Conservation (phyloP, 345 rosid genomes). For the Abelmoschus esculentus region DNA sequence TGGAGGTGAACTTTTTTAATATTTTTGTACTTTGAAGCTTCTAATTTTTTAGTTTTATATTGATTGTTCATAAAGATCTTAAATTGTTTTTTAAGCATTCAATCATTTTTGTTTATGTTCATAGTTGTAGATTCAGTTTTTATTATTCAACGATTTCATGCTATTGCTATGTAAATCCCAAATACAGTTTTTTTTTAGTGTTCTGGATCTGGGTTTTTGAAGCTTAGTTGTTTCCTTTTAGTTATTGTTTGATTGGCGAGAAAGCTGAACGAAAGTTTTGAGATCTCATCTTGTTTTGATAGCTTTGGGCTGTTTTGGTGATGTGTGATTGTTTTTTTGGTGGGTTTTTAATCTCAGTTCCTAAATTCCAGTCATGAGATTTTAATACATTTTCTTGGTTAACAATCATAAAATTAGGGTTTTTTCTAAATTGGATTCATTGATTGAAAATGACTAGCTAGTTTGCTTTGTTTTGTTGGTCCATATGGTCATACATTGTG, state of each 20-base stretch:
- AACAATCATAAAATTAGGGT: not conserved
- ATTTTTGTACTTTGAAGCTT: not conserved
- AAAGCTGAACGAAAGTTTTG: conserved; percentile 1
- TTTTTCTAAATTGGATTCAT: not conserved
- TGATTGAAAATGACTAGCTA: not conserved
- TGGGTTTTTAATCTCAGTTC: not conserved
- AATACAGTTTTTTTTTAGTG: not conserved
- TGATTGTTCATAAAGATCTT: not conserved
- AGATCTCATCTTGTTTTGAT: conserved; percentile 2
- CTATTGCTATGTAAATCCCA: not conserved
- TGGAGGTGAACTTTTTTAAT: conserved; percentile 10
- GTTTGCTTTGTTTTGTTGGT: not conserved
- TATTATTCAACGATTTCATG: not conserved
- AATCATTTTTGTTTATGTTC: not conserved
- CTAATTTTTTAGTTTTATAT: not conserved
- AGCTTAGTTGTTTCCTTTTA: not conserved
- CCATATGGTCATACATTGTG: too few relatives aligned
- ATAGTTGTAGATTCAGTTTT: not conserved
- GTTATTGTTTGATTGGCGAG: conserved; percentile 6
- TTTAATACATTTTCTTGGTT: not conserved
- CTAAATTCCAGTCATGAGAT: not conserved
- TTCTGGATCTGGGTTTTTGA: conserved; percentile 18
- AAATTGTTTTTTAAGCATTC: not conserved
- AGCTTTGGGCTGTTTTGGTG: not conserved
- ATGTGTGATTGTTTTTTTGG: not conserved